A percentile compares a stretch with the other conserved stretches of the same genome.
Evolutionary conservation across 805 yeast genomes (phyloP).

Genomic region (Lachancea quebecensis): DNA sequence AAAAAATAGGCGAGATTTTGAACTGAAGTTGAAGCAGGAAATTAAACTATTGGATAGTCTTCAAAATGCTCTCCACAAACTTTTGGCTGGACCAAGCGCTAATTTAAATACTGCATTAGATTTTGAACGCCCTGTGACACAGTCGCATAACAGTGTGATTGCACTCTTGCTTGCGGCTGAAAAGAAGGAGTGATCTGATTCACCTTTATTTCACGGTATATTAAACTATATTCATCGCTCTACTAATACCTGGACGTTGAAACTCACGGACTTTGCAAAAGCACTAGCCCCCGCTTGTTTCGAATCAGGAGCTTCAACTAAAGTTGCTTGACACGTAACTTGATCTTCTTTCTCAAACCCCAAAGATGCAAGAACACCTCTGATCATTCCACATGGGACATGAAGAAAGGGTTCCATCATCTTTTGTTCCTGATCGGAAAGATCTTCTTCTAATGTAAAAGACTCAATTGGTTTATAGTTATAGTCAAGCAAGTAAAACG

Average conservation of each 20-base stretch:
- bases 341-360: slow-evolving; percentile 22
- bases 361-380: slow-evolving; percentile 28
- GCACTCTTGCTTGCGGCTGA: background rate
- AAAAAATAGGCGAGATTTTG: slow-evolving; percentile 1
- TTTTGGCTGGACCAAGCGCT: background rate
- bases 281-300: slow-evolving; percentile 7
- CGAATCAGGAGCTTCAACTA: slow-evolving; percentile 23
- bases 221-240: background rate
- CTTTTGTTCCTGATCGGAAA: slow-evolving; percentile 17
- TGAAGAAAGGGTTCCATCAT: slow-evolving; percentile 29
- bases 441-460: slow-evolving; percentile 20
- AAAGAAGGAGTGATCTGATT: background rate
- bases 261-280: slow-evolving; percentile 27
- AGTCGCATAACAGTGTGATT: background rate
- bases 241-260: slow-evolving; percentile 25
- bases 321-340: slow-evolving; percentile 24
- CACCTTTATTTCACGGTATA: background rate
- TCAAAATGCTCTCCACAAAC: background rate
- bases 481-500: slow-evolving; percentile 31
- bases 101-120: background rate
- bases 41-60: slow-evolving; percentile 11
- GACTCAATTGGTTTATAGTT: slow-evolving; percentile 25
- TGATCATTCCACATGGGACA: slow-evolving; percentile 29
- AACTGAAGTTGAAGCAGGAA: slow-evolving; percentile 9
- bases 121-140: background rate